Conservation (phyloP, 1,139 yeast species). For the Suhomyces guaymorum region DNA sequence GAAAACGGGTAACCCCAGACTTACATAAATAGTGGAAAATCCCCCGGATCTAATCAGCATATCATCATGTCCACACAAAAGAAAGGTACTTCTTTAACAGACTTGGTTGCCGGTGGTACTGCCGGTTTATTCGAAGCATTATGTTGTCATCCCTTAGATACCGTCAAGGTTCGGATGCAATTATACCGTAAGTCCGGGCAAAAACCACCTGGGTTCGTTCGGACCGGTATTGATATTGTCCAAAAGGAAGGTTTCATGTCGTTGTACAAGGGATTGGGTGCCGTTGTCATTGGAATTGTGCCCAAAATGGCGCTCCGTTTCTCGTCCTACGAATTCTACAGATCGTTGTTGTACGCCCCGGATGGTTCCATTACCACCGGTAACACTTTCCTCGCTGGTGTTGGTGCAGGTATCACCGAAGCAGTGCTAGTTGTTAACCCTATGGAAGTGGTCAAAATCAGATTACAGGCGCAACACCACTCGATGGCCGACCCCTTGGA, state of each 20-base stretch:
- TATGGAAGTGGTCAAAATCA: constrained; percentile 94
- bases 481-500: constrained; percentile 82
- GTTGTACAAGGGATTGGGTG: constrained; percentile 93
- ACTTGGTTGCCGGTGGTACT: constrained; percentile 92
- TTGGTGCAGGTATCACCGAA: constrained; percentile 96
- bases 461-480: constrained; percentile 94
- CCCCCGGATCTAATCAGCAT: neutral
- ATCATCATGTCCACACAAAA: constrained; percentile 26
- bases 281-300: constrained; percentile 94
- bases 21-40: constrained; percentile 6
- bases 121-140: constrained; percentile 97
- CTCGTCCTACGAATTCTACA: constrained; percentile 88
- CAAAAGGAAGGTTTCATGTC: constrained; percentile 82
- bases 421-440: constrained; percentile 95
- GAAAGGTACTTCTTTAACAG: constrained; percentile 56
- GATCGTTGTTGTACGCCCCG: constrained; percentile 63
- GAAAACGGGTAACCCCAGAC: constrained; percentile 4
- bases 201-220: constrained; percentile 82
- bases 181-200: constrained; percentile 63
- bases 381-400: constrained; percentile 84
- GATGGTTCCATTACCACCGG: constrained; percentile 74
- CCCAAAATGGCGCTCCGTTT: constrained; percentile 98
- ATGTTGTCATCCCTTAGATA: constrained; percentile 93
- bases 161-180: constrained; percentile 97
- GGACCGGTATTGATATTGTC: constrained; percentile 78